Evolutionary conservation across 768 basidiomycete genomes (phyloP).

Genomic region (Russula virescens): DNA sequence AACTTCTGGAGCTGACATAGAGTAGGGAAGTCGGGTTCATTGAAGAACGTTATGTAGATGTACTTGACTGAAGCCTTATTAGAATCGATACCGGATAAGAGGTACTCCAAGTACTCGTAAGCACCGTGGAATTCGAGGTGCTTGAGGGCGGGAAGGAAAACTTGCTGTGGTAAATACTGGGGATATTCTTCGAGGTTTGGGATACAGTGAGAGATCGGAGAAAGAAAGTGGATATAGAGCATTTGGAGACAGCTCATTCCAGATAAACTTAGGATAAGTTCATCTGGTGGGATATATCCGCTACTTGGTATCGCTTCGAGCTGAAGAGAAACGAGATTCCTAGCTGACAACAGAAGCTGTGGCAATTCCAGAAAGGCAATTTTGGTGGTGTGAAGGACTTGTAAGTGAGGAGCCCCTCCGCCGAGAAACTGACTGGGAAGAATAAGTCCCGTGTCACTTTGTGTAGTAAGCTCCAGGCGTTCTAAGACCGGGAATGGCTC

Average conservation of each 20-base stretch:
- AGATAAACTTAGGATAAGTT: background rate
- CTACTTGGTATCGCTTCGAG: background rate
- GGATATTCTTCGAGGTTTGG: background rate
- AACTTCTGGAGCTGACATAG: background rate
- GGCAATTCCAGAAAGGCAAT: background rate
- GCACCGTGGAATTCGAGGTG: background rate
- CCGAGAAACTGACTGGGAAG: background rate
- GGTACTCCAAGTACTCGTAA: conserved; percentile 2
- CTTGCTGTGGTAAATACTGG: no score
- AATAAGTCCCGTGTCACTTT: background rate
- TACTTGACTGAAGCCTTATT: background rate
- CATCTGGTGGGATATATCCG: background rate
- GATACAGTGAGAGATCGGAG: background rate
- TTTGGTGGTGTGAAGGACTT: background rate
- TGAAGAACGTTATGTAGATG: background rate
- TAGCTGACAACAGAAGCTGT: background rate
- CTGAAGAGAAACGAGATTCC: background rate
- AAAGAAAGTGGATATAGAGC: background rate
- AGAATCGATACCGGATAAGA: background rate
- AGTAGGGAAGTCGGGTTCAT: background rate
- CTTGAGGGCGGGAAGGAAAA: background rate
- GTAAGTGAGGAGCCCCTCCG: background rate
- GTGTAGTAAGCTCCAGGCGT: background rate
- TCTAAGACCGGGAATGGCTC: background rate
- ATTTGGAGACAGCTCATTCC: background rate